Conservation (phyloP, 495 filamentous ascomycete species). For the Aspergillus bertholletiae region DNA sequence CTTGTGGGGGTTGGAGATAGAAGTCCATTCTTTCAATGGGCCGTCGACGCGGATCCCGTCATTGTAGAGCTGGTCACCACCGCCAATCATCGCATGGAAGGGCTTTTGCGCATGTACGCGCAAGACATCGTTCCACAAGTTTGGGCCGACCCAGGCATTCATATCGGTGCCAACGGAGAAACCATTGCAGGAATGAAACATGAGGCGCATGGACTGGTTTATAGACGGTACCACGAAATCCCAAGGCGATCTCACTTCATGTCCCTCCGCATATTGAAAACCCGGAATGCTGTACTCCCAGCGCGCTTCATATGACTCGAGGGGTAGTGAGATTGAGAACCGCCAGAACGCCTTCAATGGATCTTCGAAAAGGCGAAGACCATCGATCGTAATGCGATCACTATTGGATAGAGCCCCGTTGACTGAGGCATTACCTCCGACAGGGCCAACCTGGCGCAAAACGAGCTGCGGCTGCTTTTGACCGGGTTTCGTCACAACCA, state of each 20-base stretch:
- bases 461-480: slow-evolving; percentile 47
- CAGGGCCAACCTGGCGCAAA: slow-evolving; percentile 44
- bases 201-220: slow-evolving; percentile 85
- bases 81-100: slow-evolving; percentile 94
- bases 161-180: slow-evolving; percentile 92
- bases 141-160: slow-evolving; percentile 75
- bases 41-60: slow-evolving; percentile 82
- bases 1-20: slow-evolving; percentile 78
- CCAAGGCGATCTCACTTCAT: slow-evolving; percentile 37
- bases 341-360: slow-evolving; percentile 76
- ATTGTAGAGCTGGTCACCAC: slow-evolving; percentile 95
- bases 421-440: slow-evolving; percentile 13
- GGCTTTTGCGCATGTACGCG: slow-evolving; percentile 64
- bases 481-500: slow-evolving; percentile 72
- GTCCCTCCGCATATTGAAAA: slow-evolving; percentile 33
- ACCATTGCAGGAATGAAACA: slow-evolving; percentile 96
- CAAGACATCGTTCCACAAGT: slow-evolving; percentile 88
- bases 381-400: slow-evolving; percentile 34
- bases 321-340: slow-evolving; percentile 58
- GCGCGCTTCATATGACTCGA: slow-evolving; percentile 42
- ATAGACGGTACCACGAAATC: slow-evolving; percentile 73
- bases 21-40: slow-evolving; percentile 75
- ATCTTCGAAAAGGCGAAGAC: slow-evolving; percentile 76
- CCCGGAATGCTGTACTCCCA: slow-evolving; percentile 49
- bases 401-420: slow-evolving; percentile 5